Conservation (phyloP, 1,284 basidiomycete genomes). For the Ganoderma sinense region DNA sequence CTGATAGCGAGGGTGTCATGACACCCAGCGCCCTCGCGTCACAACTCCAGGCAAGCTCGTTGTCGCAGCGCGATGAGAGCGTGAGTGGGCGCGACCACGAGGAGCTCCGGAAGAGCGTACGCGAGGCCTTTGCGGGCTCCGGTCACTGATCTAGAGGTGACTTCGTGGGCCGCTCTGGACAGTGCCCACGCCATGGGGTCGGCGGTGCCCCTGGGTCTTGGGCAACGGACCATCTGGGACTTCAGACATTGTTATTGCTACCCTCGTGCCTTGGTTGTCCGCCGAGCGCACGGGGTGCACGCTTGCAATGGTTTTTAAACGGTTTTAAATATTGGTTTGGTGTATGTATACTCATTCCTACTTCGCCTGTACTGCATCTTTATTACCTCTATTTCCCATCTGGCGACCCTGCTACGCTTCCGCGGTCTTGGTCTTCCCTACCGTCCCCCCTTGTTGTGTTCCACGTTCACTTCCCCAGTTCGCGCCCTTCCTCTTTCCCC, state of each 20-base stretch:
- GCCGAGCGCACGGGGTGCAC: conserved; percentile 8
- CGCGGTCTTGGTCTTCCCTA: conserved; percentile 13
- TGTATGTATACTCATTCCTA: conserved; percentile 2
- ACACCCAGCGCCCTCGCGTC: conserved; percentile 69
- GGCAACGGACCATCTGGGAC: conserved; percentile 27
- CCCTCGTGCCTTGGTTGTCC: background rate
- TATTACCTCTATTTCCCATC: conserved; percentile 23
- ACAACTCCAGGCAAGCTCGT: conserved; percentile 68
- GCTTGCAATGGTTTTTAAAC: conserved; percentile 5
- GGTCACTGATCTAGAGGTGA: conserved; percentile 35
- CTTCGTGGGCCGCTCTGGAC: background rate
- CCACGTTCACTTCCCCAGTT: background rate
- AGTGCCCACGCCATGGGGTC: conserved; percentile 7
- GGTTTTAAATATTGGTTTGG: background rate
- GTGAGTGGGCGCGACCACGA: conserved; percentile 72
- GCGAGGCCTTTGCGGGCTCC: conserved; percentile 68
- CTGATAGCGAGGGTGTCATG: conserved; percentile 68
- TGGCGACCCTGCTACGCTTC: background rate
- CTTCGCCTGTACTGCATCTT: conserved; percentile 30
- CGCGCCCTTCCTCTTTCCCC: conserved; percentile 1
- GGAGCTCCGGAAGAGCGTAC: conserved; percentile 79
- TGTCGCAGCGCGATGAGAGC: conserved; percentile 53
- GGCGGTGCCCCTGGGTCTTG: conserved; percentile 14
- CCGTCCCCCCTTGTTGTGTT: conserved; percentile 1
- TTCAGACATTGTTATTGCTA: conserved; percentile 5